Base-by-base conservation (phyloP, 225 moss, liverwort and hornwort species). In the Marchantia polymorpha region DNA sequence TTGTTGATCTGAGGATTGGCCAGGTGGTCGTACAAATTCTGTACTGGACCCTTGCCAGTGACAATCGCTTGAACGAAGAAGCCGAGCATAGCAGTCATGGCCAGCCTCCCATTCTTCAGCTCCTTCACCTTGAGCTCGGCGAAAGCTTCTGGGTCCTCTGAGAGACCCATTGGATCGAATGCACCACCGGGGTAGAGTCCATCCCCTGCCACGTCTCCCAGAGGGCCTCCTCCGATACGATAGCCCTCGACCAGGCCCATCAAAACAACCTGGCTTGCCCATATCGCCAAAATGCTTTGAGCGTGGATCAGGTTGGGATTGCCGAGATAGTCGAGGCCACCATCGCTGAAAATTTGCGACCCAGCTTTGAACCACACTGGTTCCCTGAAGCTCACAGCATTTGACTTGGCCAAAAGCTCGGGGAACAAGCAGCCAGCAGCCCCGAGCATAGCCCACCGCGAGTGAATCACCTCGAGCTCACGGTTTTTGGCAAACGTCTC, bases 291-390 rank as follows among this genome's bases (percentile, higher is more conserved):
- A 69, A 79, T 79, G 52, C 78, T 79, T 52, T 79, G 78, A 19
- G 78, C 78, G 61, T 79, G 78, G 53, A 79, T 69, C 51, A 79
- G 71, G 71, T 31, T 72, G 0, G 79, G 70, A 46, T 72, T 79
- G 39, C 90, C 89, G 0, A 91, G 63, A 73, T 91, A 89, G 82
- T 91, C 83, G 12, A 87, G 39, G 7, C 85, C 90, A 4, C 81
- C 88, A 0, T 79, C 78, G 46, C 78, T 78, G 81, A 91, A 91
- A 12, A 89, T 91, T 30, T 82, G 84, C 0, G 90, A 77, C 47
- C 90, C 89, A 14, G 89, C 89, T 84, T 91, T 91, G 77, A 89
- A 91, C 91, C 89, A 89, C 12, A 91, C 87, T 3, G 89, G 82
- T 77, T 91, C 90, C 26, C 82, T 78, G 48, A 88, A 83, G 71